Conservation (phyloP, 2,329 filamentous ascomycete species). For the Aspergillus udagawae region DNA sequence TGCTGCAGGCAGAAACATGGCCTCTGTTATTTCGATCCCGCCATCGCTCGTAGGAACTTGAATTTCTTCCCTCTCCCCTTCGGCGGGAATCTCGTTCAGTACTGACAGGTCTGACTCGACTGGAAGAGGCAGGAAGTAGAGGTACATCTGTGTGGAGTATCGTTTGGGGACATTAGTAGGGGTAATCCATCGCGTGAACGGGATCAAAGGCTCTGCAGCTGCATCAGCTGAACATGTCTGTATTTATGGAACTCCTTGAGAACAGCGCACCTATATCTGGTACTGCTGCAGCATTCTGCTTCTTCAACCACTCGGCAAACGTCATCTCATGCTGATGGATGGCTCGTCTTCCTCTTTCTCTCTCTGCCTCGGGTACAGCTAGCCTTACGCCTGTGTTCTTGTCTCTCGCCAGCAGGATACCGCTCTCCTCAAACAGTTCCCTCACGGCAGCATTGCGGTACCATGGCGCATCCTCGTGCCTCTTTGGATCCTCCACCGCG, state of each 20-base stretch:
- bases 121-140: slow-evolving; percentile 76
- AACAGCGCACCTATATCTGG: slow-evolving; percentile 55
- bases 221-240: slow-evolving; percentile 1
- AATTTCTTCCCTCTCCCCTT: slow-evolving; percentile 53
- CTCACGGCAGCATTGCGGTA: slow-evolving; percentile 83
- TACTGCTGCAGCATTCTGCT: slow-evolving; percentile 31
- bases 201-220: slow-evolving; percentile 58
- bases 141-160: slow-evolving; percentile 95
- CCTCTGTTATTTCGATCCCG: slow-evolving; percentile 67
- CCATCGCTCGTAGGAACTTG: slow-evolving; percentile 70
- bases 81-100: slow-evolving; percentile 30
- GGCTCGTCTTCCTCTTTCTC: slow-evolving; percentile 61
- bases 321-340: slow-evolving; percentile 64
- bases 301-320: slow-evolving; percentile 64
- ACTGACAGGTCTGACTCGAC: slow-evolving; percentile 27
- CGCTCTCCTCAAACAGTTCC: slow-evolving; percentile 94
- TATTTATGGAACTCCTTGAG: not conserved
- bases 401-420: slow-evolving; percentile 68
- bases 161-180: slow-evolving; percentile 66
- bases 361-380: slow-evolving; percentile 55
- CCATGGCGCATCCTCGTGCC: slow-evolving; percentile 66
- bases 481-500: slow-evolving; percentile 45
- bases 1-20: slow-evolving; percentile 67
- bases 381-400: slow-evolving; percentile 49
- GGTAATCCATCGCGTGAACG: slow-evolving; percentile 91